phyloP scores from a whole-genome alignment of 106 monocot species.

The Triglochin maritima region DNA sequence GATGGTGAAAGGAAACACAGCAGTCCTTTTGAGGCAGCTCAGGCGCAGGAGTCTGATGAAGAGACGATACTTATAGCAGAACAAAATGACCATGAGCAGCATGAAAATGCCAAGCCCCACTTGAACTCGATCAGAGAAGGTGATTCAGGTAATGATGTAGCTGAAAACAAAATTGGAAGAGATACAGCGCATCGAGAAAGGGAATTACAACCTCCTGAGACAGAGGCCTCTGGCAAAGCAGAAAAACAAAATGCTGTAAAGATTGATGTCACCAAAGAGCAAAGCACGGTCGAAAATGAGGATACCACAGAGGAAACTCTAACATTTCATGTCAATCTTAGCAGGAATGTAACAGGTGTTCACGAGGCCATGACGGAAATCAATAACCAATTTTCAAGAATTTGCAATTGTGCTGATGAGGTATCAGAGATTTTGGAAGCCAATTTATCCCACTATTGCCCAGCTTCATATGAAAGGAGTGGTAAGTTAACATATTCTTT shows the following conservation, averaged over 20 bases:
- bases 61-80: slow-evolving; percentile 34
- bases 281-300: slow-evolving; percentile 8
- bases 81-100: slow-evolving; percentile 25
- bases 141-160: slow-evolving; percentile 5
- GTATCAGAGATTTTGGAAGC: slow-evolving; percentile 65
- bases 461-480: slow-evolving; percentile 11
- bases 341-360: slow-evolving; percentile 46
- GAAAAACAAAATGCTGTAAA: slow-evolving; percentile 25
- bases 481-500: slow-evolving; percentile 23
- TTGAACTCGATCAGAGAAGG: slow-evolving; percentile 2
- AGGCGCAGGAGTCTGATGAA: slow-evolving; percentile 21
- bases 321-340: slow-evolving; percentile 51
- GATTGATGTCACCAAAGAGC: slow-evolving; percentile 23
- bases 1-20: background rate
- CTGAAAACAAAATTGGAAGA: slow-evolving; percentile 3
- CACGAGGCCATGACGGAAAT: slow-evolving; percentile 52
- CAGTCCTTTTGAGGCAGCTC: slow-evolving; percentile 27
- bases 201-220: slow-evolving; percentile 14
- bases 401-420: slow-evolving; percentile 52
- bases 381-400: slow-evolving; percentile 49
- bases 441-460: slow-evolving; percentile 31
- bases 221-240: slow-evolving; percentile 13
- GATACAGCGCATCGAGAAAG: slow-evolving; percentile 11
- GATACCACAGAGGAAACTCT: slow-evolving; percentile 35
- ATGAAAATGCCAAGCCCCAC: slow-evolving; percentile 1